Percentiles rank a stretch among this genome's conserved stretches.
Conservation (phyloP, 345 rosid species). For the Populus pruinosa region DNA sequence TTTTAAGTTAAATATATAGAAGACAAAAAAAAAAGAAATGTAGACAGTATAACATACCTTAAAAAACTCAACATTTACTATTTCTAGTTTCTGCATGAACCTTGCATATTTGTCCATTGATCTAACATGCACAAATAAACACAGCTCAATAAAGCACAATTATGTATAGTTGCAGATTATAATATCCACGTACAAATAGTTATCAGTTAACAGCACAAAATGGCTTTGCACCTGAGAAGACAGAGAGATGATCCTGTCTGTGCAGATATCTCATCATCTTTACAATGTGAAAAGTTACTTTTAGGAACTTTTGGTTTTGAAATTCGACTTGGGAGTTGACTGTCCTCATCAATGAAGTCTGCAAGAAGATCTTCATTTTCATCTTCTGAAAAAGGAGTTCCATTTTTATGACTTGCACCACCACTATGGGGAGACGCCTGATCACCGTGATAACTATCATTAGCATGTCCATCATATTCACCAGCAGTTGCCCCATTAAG, state of each 20-base stretch:
- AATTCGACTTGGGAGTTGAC: constrained; percentile 95
- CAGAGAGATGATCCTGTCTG: constrained; percentile 98
- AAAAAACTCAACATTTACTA: constrained; percentile 87
- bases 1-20: constrained; percentile 12
- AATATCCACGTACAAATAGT: background rate
- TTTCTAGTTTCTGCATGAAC: constrained; percentile 96
- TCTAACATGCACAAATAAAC: constrained; percentile 41
- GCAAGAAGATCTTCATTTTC: constrained; percentile 98
- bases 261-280: constrained; percentile 59
- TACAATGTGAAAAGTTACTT: constrained; percentile 40
- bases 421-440: constrained; percentile 31
- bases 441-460: constrained; percentile 38
- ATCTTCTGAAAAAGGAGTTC: constrained; percentile 65
- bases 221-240: constrained; percentile 68
- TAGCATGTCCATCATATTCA: constrained; percentile 42
- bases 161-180: background rate
- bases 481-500: constrained; percentile 43
- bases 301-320: constrained; percentile 45
- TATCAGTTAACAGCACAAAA: background rate
- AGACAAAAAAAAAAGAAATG: constrained; percentile 9
- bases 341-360: constrained; percentile 95
- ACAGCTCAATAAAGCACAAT: constrained; percentile 18
- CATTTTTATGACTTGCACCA: constrained; percentile 43
- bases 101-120: constrained; percentile 98
- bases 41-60: constrained; percentile 49